Evolutionary conservation across 139 green algal species (phyloP).

Genomic region (Prasinococcaceae sp.): DNA sequence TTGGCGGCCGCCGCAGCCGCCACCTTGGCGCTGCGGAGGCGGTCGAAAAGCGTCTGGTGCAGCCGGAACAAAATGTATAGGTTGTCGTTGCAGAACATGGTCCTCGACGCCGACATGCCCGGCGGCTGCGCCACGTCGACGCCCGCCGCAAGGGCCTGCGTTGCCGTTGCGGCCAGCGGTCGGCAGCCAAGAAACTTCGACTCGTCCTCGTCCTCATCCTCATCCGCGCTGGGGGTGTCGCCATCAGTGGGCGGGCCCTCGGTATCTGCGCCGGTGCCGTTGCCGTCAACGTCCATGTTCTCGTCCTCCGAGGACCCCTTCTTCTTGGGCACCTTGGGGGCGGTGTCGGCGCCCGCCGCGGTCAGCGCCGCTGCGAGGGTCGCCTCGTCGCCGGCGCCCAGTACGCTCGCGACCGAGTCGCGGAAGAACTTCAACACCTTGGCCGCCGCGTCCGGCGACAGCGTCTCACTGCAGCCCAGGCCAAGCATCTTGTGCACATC

Average conservation of each 20-base stretch:
- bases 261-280: too few relatives aligned
- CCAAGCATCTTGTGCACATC: background rate
- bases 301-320: background rate
- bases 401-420: too few relatives aligned
- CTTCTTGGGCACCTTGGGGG: background rate
- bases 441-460: background rate
- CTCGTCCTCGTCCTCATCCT: conserved; percentile 8
- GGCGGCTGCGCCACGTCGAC: background rate
- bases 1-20: background rate
- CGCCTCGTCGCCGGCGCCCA: too few relatives aligned
- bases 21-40: too few relatives aligned
- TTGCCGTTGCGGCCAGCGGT: conserved; percentile 18
- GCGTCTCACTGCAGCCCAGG: background rate
- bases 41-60: conserved; percentile 23
- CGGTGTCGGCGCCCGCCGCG: too few relatives aligned
- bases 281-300: too few relatives aligned
- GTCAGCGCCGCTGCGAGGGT: too few relatives aligned
- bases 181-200: conserved; percentile 15
- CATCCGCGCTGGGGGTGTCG: background rate
- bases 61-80: conserved; percentile 83
- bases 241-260: background rate
- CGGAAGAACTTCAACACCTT: background rate
- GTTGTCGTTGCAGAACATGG: conserved; percentile 79
- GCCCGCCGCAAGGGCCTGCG: too few relatives aligned
- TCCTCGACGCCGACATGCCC: background rate